A percentile compares a stretch with the other conserved stretches of the same genome.
phyloP scores from a whole-genome alignment of 2,329 filamentous ascomycete genomes.

The Cladosporium sp. region DNA sequence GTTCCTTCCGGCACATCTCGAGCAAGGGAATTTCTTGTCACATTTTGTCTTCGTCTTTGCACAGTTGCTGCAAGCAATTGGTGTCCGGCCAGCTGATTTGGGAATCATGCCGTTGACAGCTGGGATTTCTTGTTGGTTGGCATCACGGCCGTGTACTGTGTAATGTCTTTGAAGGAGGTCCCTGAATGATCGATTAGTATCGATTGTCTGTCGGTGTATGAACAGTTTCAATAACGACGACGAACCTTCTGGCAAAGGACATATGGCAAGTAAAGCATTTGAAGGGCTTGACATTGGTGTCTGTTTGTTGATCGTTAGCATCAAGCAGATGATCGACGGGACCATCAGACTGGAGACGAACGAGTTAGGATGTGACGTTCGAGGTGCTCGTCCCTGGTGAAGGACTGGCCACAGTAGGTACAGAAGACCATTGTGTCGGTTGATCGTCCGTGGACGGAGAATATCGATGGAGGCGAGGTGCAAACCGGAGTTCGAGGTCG shows the following conservation, averaged over 20 bases:
- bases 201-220: background rate
- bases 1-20: conserved; percentile 47
- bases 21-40: conserved; percentile 53
- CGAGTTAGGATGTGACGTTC: conserved; percentile 51
- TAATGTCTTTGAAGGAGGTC: conserved; percentile 51
- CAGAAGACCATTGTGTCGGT: conserved; percentile 47
- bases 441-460: conserved; percentile 9
- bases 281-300: conserved; percentile 54
- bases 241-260: conserved; percentile 50
- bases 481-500: background rate
- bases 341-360: conserved; percentile 28
- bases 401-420: conserved; percentile 51
- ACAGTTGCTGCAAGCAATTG: conserved; percentile 51
- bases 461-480: background rate
- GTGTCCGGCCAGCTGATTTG: conserved; percentile 49
- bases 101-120: conserved; percentile 48
- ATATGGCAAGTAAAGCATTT: conserved; percentile 53
- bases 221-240: conserved; percentile 5
- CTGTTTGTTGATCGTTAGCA: conserved; percentile 25
- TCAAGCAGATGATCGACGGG: background rate
- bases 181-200: conserved; percentile 26
- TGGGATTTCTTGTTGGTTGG: conserved; percentile 47
- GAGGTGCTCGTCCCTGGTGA: conserved; percentile 50
- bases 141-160: conserved; percentile 48
- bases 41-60: conserved; percentile 54